A percentile compares a stretch with the other conserved stretches of the same genome.
Conservation (phyloP, 2,329 filamentous ascomycete genomes). For the Stemphylium lycopersici region DNA sequence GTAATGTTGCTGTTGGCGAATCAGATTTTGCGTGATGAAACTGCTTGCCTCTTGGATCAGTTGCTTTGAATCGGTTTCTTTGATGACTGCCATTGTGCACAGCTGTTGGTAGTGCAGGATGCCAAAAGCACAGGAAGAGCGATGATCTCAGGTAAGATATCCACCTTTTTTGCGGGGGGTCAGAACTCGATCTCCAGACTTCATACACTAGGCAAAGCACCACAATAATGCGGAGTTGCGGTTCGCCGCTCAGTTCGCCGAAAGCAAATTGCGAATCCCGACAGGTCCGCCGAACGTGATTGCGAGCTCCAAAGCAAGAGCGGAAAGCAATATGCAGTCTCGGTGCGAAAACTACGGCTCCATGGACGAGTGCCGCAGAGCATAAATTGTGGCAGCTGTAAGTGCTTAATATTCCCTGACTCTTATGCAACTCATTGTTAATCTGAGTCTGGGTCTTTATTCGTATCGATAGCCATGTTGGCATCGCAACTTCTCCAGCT, state of each 20-base stretch:
- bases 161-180: not conserved
- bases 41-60: not conserved
- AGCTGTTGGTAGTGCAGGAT: not conserved
- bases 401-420: not conserved
- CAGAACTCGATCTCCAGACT: not conserved
- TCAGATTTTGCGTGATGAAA: slow-evolving; percentile 1
- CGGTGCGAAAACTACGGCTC: not conserved
- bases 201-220: not conserved
- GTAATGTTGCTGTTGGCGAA: slow-evolving; percentile 1
- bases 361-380: not conserved
- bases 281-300: not conserved
- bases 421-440: not conserved
- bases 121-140: not conserved
- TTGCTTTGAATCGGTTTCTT: not conserved
- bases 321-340: not conserved
- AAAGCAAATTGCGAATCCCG: not conserved
- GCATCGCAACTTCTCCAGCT: not conserved
- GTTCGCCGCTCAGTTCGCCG: not conserved
- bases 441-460: not conserved
- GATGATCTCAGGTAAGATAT: not conserved
- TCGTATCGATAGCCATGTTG: not conserved
- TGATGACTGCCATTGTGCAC: not conserved
- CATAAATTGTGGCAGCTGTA: not conserved
- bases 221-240: not conserved
- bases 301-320: not conserved